Base-by-base conservation (phyloP, 169 alveolate species). In the Haemoproteus tartakovskyi region DNA sequence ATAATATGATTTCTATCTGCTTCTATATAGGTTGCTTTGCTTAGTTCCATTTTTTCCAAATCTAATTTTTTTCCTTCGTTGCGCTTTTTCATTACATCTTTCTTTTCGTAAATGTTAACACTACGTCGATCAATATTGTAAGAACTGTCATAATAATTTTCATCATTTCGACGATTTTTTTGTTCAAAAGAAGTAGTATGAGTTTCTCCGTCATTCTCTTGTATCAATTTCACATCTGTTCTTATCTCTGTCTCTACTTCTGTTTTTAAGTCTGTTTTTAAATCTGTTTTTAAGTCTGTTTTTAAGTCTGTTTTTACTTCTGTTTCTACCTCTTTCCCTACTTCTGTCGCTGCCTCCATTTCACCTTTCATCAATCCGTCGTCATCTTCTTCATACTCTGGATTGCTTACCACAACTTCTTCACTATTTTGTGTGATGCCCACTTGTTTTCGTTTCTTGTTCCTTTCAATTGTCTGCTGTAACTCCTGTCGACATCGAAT, bases 1-100 rank as follows among this genome's bases (percentile, higher is more conserved):
- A 74, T 74, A 2, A 74, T 60, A 22, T 74, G 38, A 43, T 74
- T 74, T 29, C 84, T 1, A 37, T 74, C 84, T 14, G 59, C 84
- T 57, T 74, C 57, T 1, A 74, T 26, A 57, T 74, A 74, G 47
- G 43, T 54, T 12, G 62, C 74, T 30, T 43, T 56, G 26, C 84
- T 74, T 33, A 56, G 27, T 16, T 43, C 24, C 84, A 74, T 74
- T 29, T 74, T 74, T 57, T 74, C 84, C 6, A 46, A 74, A 18
- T 74, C 84, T 26, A 74, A 12, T 18, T 11, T 74, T 57, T 74
- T 74, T 33, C 16, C 33, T 27, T 74, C 62, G 36, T 74, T 74
- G 54, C 84, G 4, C 47, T 57, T 74, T 74, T 57, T 74, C 14
- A 74, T n/a, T 3, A 74, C 41, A 26, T 74, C 84, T n/a, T 57